phyloP scores from a whole-genome alignment of 345 rosid genomes.

The Balakata baccata region DNA sequence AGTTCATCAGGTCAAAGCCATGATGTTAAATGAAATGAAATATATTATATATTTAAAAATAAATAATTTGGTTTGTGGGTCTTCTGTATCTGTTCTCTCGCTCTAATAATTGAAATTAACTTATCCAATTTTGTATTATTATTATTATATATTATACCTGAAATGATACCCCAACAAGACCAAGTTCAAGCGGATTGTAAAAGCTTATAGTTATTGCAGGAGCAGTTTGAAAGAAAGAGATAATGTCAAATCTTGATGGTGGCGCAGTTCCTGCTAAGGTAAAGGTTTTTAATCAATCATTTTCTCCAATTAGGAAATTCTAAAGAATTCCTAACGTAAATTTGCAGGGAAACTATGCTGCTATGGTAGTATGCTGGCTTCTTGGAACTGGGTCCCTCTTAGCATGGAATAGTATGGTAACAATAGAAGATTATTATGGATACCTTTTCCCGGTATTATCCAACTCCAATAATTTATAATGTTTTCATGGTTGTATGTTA shows the following conservation, averaged over 20 bases:
- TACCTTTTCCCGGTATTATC: conserved; percentile 58
- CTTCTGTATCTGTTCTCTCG: too few relatives aligned
- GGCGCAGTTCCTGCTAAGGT: not conserved
- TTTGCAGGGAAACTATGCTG: conserved; percentile 62
- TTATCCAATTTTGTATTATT: too few relatives aligned
- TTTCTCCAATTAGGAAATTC: not conserved
- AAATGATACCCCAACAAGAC: too few relatives aligned
- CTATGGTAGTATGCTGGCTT: conserved; percentile 66
- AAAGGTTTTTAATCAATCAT: not conserved
- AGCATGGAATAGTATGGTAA: conserved; percentile 84
- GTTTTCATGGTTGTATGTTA: not conserved
- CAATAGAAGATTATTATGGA: conserved; percentile 63
- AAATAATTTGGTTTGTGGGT: too few relatives aligned
- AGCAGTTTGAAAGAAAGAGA: too few relatives aligned
- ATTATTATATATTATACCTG: too few relatives aligned
- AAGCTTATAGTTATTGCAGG: too few relatives aligned
- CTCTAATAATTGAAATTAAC: too few relatives aligned
- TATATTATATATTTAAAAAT: too few relatives aligned
- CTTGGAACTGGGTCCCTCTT: conserved; percentile 78
- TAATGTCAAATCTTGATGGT: not conserved
- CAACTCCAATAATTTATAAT: not conserved
- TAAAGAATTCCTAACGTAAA: not conserved
- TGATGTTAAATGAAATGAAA: too few relatives aligned
- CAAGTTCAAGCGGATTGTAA: too few relatives aligned
- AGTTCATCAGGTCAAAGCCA: too few relatives aligned